Conservation (phyloP, 1,284 basidiomycete species). For the Pholiota adiposa region DNA sequence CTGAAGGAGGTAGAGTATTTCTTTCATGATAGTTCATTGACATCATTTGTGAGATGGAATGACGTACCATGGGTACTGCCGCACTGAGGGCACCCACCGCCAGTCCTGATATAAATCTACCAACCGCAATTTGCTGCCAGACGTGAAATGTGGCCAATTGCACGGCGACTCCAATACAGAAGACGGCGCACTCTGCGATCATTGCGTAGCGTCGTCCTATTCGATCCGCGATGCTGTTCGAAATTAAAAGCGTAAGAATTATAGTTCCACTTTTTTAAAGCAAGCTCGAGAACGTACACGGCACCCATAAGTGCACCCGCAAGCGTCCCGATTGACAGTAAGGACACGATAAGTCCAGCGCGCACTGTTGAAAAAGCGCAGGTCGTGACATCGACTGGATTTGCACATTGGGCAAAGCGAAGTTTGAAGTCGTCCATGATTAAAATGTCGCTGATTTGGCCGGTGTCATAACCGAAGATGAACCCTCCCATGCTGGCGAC, state of each 20-base stretch:
- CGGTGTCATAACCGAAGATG: constrained; percentile 80
- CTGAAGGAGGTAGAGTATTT: too few relatives aligned
- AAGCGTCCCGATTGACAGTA: constrained; percentile 71
- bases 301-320: constrained; percentile 65
- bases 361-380: constrained; percentile 59
- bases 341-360: constrained; percentile 68
- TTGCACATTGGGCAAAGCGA: constrained; percentile 61
- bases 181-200: constrained; percentile 67
- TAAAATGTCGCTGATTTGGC: constrained; percentile 79
- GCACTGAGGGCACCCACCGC: constrained; percentile 76
- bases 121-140: constrained; percentile 73
- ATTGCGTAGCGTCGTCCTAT: constrained; percentile 77
- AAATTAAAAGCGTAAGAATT: background rate
- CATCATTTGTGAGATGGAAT: background rate
- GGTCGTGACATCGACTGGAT: constrained; percentile 40
- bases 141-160: constrained; percentile 52
- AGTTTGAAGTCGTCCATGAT: constrained; percentile 75
- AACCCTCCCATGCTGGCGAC: constrained; percentile 82
- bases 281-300: constrained; percentile 42
- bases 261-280: background rate
- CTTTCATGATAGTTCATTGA: background rate
- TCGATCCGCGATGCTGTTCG: constrained; percentile 59
- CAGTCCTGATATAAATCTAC: constrained; percentile 69
- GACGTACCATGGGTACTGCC: constrained; percentile 69
- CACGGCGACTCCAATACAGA: constrained; percentile 73